Conservation (phyloP, 257 asterid species). For the Voacanga thouarsii region DNA sequence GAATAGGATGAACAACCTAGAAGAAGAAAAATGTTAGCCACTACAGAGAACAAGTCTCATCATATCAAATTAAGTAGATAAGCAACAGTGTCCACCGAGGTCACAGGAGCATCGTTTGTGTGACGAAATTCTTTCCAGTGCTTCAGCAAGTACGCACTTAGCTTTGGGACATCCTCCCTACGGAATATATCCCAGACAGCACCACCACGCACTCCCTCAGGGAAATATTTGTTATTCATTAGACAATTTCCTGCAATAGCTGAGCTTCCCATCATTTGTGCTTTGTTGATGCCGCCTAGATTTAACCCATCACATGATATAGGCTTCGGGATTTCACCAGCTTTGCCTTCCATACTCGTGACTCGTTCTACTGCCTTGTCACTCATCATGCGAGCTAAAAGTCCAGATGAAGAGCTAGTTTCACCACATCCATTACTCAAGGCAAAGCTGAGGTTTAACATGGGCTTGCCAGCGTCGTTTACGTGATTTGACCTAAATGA, state of each 20-base stretch:
- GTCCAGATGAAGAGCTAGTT: not conserved
- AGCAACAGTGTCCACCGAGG: slow-evolving; percentile 24
- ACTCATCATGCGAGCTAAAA: not conserved
- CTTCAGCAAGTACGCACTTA: slow-evolving; percentile 37
- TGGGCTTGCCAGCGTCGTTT: not conserved
- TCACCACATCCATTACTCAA: not conserved
- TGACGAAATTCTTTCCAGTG: slow-evolving; percentile 40
- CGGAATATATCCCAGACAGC: slow-evolving; percentile 55
- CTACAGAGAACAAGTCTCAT: not conserved
- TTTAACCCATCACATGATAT: slow-evolving; percentile 11
- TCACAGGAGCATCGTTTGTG: slow-evolving; percentile 24
- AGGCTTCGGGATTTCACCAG: slow-evolving; percentile 11
- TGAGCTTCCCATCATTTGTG: slow-evolving; percentile 14
- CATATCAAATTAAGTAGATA: slow-evolving; percentile 4
- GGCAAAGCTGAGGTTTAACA: not conserved
- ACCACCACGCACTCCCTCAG: slow-evolving; percentile 25
- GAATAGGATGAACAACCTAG: slow-evolving; percentile 49
- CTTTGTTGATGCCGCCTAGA: slow-evolving; percentile 8
- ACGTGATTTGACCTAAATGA: not conserved
- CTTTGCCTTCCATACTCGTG: not conserved
- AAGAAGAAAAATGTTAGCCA: slow-evolving; percentile 9
- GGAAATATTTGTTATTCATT: slow-evolving; percentile 15
- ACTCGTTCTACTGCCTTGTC: slow-evolving; percentile 1
- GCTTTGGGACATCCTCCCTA: slow-evolving; percentile 46
- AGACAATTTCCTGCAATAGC: slow-evolving; percentile 9